Conservation (phyloP, 768 basidiomycete species). For the Kondoa subrosea region DNA sequence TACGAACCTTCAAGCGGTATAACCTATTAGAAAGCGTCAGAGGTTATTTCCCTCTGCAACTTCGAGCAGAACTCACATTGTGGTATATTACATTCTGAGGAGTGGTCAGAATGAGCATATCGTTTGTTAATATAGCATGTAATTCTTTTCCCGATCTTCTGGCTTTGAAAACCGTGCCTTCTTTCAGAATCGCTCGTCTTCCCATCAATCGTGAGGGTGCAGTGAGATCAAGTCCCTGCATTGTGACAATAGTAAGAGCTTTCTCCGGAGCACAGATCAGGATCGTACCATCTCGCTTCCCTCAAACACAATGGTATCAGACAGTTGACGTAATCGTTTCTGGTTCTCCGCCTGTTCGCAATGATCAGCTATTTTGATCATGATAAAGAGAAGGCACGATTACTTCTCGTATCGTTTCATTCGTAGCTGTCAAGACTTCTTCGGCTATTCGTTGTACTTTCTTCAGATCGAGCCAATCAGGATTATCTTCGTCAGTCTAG, state of each 20-base stretch:
- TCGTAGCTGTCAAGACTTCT: constrained; percentile 58
- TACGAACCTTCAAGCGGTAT: neutral
- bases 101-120: constrained; percentile 53
- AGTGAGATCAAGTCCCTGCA: constrained; percentile 59
- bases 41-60: constrained; percentile 32
- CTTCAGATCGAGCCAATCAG: constrained; percentile 33
- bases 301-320: constrained; percentile 70
- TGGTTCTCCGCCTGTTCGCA: neutral
- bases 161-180: constrained; percentile 66
- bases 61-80: neutral
- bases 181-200: constrained; percentile 55
- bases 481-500: constrained; percentile 42
- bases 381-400: neutral
- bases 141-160: constrained; percentile 52
- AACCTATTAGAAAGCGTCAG: constrained; percentile 53
- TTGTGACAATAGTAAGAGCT: neutral
- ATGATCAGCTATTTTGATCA: neutral
- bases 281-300: constrained; percentile 44
- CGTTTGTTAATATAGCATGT: constrained; percentile 65
- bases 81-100: neutral
- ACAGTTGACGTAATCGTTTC: constrained; percentile 43
- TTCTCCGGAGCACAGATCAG: neutral
- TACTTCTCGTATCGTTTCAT: constrained; percentile 61
- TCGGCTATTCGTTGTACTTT: constrained; percentile 50
- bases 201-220: constrained; percentile 75